These are phyloP conservation scores for Chenopodium quinoa DNA, from an alignment of 148 eudicot species.

Conservation along the genomic window DNA sequence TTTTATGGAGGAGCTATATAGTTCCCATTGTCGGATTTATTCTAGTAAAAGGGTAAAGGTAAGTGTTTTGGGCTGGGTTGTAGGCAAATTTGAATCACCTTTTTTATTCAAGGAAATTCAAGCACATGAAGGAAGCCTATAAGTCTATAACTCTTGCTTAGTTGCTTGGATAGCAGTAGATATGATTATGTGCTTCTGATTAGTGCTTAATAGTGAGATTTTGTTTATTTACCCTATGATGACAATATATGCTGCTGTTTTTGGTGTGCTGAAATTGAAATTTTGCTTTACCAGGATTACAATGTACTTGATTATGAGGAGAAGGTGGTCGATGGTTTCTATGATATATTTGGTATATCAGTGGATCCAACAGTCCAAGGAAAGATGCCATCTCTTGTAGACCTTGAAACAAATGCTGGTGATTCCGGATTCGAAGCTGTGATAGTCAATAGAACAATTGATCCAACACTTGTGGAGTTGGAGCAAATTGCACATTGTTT, in stretches of 20 bases:
- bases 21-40: not conserved
- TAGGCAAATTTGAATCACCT: not conserved
- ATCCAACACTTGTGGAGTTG: conserved; percentile 81
- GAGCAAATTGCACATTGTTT: conserved; percentile 90
- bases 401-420: conserved; percentile 73
- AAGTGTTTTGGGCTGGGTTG: not conserved
- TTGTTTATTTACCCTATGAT: not conserved
- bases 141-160: not conserved
- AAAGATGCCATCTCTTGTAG: conserved; percentile 80
- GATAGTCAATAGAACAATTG: conserved; percentile 74
- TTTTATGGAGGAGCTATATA: no score
- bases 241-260: not conserved
- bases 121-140: not conserved
- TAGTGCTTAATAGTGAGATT: not conserved
- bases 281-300: conserved; percentile 56
- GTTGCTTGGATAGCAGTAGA: not conserved
- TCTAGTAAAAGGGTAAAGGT: not conserved
- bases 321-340: conserved; percentile 92
- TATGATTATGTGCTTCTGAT: not conserved
- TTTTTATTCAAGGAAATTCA: not conserved
- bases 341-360: conserved; percentile 75
- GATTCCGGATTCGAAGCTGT: conserved; percentile 82
- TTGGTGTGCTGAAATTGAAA: conserved; percentile 17
- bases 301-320: conserved; percentile 90
- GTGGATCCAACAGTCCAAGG: conserved; percentile 60